phyloP scores from a whole-genome alignment of 495 filamentous ascomycete genomes.

The Lasiosphaeris hirsuta region DNA sequence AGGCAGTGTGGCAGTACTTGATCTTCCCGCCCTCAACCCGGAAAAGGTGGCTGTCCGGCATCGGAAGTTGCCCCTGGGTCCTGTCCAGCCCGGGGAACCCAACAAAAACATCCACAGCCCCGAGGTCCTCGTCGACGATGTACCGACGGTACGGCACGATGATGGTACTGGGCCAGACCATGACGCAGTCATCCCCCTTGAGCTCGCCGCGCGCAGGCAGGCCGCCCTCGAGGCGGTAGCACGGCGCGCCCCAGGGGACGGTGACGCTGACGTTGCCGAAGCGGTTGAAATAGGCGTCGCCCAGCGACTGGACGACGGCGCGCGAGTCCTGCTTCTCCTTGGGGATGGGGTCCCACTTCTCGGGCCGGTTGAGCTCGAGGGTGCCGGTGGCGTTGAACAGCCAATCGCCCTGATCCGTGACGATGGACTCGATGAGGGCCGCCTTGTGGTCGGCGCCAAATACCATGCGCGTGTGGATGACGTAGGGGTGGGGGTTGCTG shows the following conservation, averaged over 20 bases:
- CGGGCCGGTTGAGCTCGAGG: constrained; percentile 25
- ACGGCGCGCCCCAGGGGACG: constrained; percentile 35
- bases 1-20: constrained; percentile 36
- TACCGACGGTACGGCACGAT: constrained; percentile 36
- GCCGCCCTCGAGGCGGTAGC: constrained; percentile 39
- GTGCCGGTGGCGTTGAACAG: constrained; percentile 41
- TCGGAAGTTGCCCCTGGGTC: constrained; percentile 26
- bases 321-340: constrained; percentile 26
- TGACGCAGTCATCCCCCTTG: constrained; percentile 7
- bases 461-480: constrained; percentile 38
- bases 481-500: constrained; percentile 31
- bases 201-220: constrained; percentile 8
- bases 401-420: constrained; percentile 38
- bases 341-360: constrained; percentile 37
- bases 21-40: constrained; percentile 39
- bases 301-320: constrained; percentile 31
- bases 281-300: constrained; percentile 38
- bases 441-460: constrained; percentile 24
- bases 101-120: constrained; percentile 35
- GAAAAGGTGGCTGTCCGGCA: constrained; percentile 39
- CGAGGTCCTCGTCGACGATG: constrained; percentile 37
- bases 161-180: constrained; percentile 28
- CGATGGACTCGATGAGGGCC: constrained; percentile 34
- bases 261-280: constrained; percentile 32
- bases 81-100: constrained; percentile 39